These are phyloP conservation scores for Lecanicillium sp. DNA, from an alignment of 2,329 filamentous ascomycete species.

Conservation along the genomic window DNA sequence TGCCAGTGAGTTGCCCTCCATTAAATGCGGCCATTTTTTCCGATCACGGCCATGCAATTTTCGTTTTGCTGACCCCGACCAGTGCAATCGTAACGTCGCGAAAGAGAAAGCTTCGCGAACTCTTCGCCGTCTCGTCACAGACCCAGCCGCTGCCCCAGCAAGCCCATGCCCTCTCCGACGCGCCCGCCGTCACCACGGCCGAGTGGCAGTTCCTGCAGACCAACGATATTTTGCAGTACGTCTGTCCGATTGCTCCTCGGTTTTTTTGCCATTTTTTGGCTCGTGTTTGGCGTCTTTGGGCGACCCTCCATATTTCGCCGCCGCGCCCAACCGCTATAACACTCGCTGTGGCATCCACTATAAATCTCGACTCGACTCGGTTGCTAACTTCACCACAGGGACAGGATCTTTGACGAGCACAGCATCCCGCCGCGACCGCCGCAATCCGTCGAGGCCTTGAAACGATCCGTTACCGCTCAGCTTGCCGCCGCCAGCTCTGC, in stretches of 20 bases:
- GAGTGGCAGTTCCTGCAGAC: conserved; percentile 52
- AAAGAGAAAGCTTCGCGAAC: conserved; percentile 85
- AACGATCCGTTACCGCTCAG: conserved; percentile 26
- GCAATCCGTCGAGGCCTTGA: conserved; percentile 38
- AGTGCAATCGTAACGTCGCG: conserved; percentile 74
- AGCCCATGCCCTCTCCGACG: conserved; percentile 52
- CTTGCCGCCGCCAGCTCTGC: conserved; percentile 6
- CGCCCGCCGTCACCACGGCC: conserved; percentile 43
- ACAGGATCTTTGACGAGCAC: conserved; percentile 43
- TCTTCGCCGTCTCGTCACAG: conserved; percentile 74
- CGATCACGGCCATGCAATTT: conserved; percentile 42
- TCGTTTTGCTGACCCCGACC: conserved; percentile 36
- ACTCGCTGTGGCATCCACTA: too few relatives aligned
- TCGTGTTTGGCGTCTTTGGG: conserved; percentile 3
- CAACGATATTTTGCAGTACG: conserved; percentile 56
- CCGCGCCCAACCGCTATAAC: conserved; percentile 11
- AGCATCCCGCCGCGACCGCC: conserved; percentile 45
- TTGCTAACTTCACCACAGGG: conserved; percentile 21
- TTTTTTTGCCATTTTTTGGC: conserved; percentile 11
- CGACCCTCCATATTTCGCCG: conserved; percentile 17
- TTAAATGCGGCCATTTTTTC: conserved; percentile 43
- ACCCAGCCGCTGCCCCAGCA: conserved; percentile 54
- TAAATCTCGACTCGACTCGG: background rate
- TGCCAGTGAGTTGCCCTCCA: conserved; percentile 47
- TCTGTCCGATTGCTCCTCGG: conserved; percentile 18